Conservation (phyloP, 2,329 filamentous ascomycete species). For the Paraconiothyrium sp. region DNA sequence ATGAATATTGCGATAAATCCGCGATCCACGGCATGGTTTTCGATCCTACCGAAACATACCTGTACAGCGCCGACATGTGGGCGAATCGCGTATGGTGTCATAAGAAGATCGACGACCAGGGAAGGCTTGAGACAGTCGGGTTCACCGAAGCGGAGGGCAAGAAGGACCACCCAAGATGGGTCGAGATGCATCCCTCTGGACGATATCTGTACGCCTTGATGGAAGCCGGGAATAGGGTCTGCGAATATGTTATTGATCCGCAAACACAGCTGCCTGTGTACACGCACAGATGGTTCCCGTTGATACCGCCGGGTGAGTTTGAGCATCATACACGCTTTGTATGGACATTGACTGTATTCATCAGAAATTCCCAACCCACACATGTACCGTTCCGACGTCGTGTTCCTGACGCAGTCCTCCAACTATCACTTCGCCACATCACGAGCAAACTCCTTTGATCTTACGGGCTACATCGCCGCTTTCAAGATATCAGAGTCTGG, state of each 20-base stretch:
- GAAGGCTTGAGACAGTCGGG: conserved; percentile 74
- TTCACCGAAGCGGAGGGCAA: conserved; percentile 75
- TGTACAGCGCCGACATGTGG: conserved; percentile 81
- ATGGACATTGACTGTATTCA: background rate
- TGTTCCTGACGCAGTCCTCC: conserved; percentile 73
- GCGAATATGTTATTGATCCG: conserved; percentile 82
- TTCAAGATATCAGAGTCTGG: conserved; percentile 76
- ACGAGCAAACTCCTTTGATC: conserved; percentile 77
- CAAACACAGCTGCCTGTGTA: conserved; percentile 78
- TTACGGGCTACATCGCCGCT: conserved; percentile 84
- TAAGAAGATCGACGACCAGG: conserved; percentile 70
- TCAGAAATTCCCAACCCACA: conserved; percentile 59
- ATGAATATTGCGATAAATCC: conserved; percentile 73
- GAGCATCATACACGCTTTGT: background rate
- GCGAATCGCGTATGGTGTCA: conserved; percentile 88
- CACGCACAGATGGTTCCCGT: conserved; percentile 77
- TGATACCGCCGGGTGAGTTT: conserved; percentile 79
- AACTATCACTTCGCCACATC: conserved; percentile 84
- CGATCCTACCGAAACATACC: conserved; percentile 75
- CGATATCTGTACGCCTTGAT: conserved; percentile 86
- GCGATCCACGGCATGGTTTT: conserved; percentile 87
- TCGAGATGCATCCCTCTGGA: conserved; percentile 81
- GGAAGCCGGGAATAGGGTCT: conserved; percentile 87
- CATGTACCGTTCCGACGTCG: conserved; percentile 88
- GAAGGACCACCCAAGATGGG: conserved; percentile 86